Evolutionary conservation across 2,329 filamentous ascomycete genomes (phyloP).

Genomic region (Fusarium sp.): DNA sequence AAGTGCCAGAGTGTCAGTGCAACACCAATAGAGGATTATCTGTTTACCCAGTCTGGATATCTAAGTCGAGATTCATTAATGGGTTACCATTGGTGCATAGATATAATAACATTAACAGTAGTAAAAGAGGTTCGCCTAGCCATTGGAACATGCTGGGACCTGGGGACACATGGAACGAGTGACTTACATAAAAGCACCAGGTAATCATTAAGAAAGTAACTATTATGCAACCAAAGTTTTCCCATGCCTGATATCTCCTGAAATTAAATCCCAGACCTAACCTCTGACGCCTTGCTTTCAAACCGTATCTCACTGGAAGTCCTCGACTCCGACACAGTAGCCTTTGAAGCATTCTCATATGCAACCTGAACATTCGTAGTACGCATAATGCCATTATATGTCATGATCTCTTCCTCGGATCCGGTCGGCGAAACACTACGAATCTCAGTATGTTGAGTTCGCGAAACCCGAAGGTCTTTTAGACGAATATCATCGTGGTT

Average conservation of each 20-base stretch:
- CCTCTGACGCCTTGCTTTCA: conserved; percentile 14
- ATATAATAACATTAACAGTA: fast-evolving
- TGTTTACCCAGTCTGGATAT: neutral
- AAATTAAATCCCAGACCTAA: conserved; percentile 2
- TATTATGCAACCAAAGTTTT: neutral
- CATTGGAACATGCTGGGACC: neutral
- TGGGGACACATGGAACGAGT: neutral
- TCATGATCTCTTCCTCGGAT: conserved; percentile 54
- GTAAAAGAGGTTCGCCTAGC: fast-evolving
- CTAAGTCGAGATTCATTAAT: no score
- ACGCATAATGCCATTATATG: conserved; percentile 52
- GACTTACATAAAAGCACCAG: neutral
- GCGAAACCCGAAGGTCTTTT: conserved; percentile 29
- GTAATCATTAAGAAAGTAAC: neutral
- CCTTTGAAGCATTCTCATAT: conserved; percentile 34
- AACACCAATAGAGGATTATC: neutral
- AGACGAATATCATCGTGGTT: conserved; percentile 30
- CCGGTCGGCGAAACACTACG: conserved; percentile 47
- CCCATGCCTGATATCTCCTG: no score
- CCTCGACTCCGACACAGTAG: conserved; percentile 4
- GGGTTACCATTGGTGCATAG: fast-evolving
- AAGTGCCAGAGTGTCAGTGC: no score
- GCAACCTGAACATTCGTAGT: conserved; percentile 46
- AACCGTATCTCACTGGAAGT: conserved; percentile 26
- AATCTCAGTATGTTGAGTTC: conserved; percentile 47